Base-by-base conservation (phyloP, 2,329 filamentous ascomycete genomes). In the Alternaria tenuissima region DNA sequence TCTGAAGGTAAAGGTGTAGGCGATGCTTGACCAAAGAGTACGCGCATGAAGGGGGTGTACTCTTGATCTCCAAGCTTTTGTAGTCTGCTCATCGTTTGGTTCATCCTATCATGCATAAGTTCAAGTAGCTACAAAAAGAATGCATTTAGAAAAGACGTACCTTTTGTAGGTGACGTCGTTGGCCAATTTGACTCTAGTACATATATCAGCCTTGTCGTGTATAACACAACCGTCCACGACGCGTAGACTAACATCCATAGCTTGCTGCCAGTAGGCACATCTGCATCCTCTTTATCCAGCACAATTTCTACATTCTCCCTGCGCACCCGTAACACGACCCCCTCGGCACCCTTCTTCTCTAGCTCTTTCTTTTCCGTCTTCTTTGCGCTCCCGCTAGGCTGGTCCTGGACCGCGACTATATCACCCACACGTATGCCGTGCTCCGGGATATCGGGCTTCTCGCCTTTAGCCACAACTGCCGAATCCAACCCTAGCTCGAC, bases 341-440 rank as follows among this genome's bases (percentile, higher is more conserved):
- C 92, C 51, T 88, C 84, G 1, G 83, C 85, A 2, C 91, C 91
- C 67, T 86, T 87, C 75, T 84, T 86, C 81, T 91, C 89, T 61
- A 91, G 79, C 55, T 91, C 90, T 66, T 84, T 86, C 56, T 91
- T 87, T 80, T 92, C 90, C 58, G 86, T 85, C 83, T 91, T 93
- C 81, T 87, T 90, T 46, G 89, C 90, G 7, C 80, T 79, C 7
- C 91, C 91, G 11, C 88, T 85, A 0, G 90, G 89, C 82, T 94
- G 91, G 78, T 93, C 91, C 46, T 88, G 85, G 38, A 94, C 85
- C 2, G 90, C 83, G 22, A 94, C 91, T 61, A 95, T 91, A 76
- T 95, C 92, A 1, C 92, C 92, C 0, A 87, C 85, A 2, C 91
- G 84, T 52, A 95, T 81, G 26, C 91, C 91, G 81, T 94, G 91